Evolutionary conservation across 768 basidiomycete species (phyloP).

Genomic region (Neoboletus subvelutipes): DNA sequence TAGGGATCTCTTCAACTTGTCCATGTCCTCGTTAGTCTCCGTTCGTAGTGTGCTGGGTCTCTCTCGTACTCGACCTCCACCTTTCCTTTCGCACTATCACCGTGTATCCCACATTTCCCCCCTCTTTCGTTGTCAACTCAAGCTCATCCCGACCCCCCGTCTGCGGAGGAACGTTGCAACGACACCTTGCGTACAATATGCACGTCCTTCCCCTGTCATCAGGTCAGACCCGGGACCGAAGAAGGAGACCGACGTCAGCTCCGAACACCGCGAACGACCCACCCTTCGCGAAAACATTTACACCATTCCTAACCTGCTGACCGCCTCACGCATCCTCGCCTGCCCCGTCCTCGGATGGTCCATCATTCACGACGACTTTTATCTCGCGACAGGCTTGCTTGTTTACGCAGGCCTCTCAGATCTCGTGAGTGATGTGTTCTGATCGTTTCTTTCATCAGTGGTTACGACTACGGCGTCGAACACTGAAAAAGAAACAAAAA

Average conservation of each 20-base stretch:
- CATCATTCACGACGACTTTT: conserved; percentile 78
- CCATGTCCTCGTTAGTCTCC: conserved; percentile 14
- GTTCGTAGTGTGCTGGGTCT: conserved; percentile 5
- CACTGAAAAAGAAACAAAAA: background rate
- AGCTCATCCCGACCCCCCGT: background rate
- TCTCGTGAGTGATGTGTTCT: conserved; percentile 53
- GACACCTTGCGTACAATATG: conserved; percentile 13
- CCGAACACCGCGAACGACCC: conserved; percentile 25
- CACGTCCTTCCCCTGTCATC: conserved; percentile 10
- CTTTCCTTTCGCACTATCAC: background rate
- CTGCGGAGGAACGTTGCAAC: conserved; percentile 13
- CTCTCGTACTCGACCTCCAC: conserved; percentile 5
- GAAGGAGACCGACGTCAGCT: conserved; percentile 2
- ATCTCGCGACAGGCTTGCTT: conserved; percentile 77
- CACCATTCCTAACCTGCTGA: conserved; percentile 90
- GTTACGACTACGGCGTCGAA: background rate
- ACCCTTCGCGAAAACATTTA: conserved; percentile 83
- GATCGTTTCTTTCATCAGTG: conserved; percentile 2
- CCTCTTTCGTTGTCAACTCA: background rate
- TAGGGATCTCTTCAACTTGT: background rate
- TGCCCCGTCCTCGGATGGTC: conserved; percentile 93
- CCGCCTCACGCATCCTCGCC: conserved; percentile 80
- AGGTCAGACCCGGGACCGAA: conserved; percentile 3
- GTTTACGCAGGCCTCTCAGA: conserved; percentile 93
- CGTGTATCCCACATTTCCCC: background rate